A percentile compares a stretch with the other conserved stretches of the same genome.
Evolutionary conservation across 2,329 filamentous ascomycete genomes (phyloP).

Genomic region (Fusarium lyarnte): DNA sequence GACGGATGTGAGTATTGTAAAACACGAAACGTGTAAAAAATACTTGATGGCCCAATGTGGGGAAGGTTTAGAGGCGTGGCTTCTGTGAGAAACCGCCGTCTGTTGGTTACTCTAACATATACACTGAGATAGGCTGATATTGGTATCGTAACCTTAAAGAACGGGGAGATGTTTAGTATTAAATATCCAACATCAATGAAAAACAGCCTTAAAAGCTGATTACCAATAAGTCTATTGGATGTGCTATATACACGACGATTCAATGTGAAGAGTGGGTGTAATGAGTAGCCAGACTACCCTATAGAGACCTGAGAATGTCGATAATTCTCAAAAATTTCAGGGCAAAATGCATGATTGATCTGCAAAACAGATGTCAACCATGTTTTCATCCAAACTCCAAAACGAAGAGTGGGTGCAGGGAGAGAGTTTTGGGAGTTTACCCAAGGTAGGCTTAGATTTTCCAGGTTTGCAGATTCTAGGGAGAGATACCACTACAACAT

Average conservation of each 20-base stretch:
- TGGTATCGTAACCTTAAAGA: not conserved
- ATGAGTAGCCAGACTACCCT: not conserved
- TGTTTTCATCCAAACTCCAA: not conserved
- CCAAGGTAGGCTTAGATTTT: not conserved
- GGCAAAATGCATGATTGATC: not conserved
- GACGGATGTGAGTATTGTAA: not conserved
- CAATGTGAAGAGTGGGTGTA: not conserved
- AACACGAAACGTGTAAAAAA: not conserved
- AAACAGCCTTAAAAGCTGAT: not conserved
- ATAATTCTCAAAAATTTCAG: not conserved
- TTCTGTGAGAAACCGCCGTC: not conserved
- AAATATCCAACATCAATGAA: not conserved
- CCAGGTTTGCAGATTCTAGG: not conserved
- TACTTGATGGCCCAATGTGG: not conserved
- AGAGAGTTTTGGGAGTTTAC: not conserved
- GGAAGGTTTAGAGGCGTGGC: too few relatives aligned
- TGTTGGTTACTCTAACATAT: too few relatives aligned
- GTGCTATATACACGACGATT: not conserved
- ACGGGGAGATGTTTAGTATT: too few relatives aligned
- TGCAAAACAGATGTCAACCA: not conserved
- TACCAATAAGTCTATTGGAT: not conserved
- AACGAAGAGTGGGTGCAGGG: not conserved
- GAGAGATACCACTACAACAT: not conserved
- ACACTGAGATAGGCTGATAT: not conserved
- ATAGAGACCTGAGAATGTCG: not conserved